phyloP scores from a whole-genome alignment of 2,329 filamentous ascomycete species.

The Cylindrodendrum hubeiense region DNA sequence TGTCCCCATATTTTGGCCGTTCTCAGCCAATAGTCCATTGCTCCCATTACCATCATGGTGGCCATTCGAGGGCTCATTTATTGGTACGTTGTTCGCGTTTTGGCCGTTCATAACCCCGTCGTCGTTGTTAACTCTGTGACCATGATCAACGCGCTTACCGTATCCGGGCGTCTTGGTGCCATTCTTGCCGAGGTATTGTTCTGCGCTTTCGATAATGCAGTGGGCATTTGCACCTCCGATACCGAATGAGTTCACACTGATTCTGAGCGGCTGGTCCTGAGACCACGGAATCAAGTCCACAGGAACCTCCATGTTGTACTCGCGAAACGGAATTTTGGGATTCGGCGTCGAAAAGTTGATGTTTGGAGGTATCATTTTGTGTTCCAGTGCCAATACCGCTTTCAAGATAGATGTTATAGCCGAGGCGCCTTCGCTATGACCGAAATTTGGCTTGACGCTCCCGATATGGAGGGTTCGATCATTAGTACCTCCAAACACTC shows the following conservation, averaged over 20 bases:
- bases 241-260: constrained; percentile 45
- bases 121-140: no score
- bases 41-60: no score
- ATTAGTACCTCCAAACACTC: background rate
- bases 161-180: no score
- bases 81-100: no score
- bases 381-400: constrained; percentile 36
- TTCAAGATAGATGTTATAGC: constrained; percentile 44
- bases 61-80: no score
- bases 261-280: background rate
- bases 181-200: background rate
- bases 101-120: no score
- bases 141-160: no score
- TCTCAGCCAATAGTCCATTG: no score
- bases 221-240: constrained; percentile 45
- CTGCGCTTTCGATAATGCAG: background rate
- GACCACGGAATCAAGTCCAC: constrained; percentile 26
- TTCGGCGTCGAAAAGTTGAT: constrained; percentile 35
- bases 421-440: constrained; percentile 38
- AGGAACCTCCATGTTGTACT: constrained; percentile 22
- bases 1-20: no score
- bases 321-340: constrained; percentile 26
- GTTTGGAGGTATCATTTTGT: constrained; percentile 38
- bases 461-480: no score
- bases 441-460: constrained; percentile 59